Conservation (phyloP, 2,329 filamentous ascomycete genomes). For the Aspergillus pseudoglaucus region DNA sequence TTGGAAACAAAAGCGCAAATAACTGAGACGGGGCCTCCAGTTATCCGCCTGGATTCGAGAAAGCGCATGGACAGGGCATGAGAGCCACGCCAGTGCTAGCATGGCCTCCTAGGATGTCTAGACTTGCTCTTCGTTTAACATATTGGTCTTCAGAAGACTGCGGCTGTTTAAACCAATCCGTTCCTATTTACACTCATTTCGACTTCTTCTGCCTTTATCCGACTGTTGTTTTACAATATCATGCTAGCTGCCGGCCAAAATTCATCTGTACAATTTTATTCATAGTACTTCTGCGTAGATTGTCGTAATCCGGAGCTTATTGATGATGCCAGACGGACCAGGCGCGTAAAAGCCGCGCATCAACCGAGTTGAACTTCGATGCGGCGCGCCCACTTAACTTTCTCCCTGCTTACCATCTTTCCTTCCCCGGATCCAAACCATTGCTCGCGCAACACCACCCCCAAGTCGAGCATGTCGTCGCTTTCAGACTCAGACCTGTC, state of each 20-base stretch:
- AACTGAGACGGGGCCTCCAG: too few species aligned
- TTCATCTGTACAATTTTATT: not conserved
- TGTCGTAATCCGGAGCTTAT: slow-evolving; percentile 4
- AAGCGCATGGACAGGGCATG: too few species aligned
- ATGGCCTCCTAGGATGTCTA: too few species aligned
- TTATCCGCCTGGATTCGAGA: too few species aligned
- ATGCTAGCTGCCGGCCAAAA: not conserved
- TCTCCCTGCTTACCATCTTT: not conserved
- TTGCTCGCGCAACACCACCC: slow-evolving; percentile 7
- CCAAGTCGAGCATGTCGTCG: slow-evolving; percentile 26
- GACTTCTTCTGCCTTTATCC: too few species aligned
- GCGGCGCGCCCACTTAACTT: slow-evolving; percentile 9
- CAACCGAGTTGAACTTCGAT: slow-evolving; percentile 19
- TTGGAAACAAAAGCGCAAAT: too few species aligned
- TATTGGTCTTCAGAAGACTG: too few species aligned
- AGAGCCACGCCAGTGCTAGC: too few species aligned
- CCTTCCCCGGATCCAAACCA: slow-evolving; percentile 16
- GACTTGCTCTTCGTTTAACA: too few species aligned
- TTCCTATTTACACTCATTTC: too few species aligned
- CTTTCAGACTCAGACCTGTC: slow-evolving; percentile 54
- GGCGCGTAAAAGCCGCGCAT: slow-evolving; percentile 29
- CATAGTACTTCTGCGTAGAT: not conserved
- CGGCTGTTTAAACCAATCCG: too few species aligned
- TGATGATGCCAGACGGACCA: slow-evolving; percentile 18
- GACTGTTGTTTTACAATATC: too few species aligned